These are phyloP conservation scores for Hypoxylon sp. DNA, from an alignment of 2,329 filamentous ascomycete species.

Conservation along the genomic window DNA sequence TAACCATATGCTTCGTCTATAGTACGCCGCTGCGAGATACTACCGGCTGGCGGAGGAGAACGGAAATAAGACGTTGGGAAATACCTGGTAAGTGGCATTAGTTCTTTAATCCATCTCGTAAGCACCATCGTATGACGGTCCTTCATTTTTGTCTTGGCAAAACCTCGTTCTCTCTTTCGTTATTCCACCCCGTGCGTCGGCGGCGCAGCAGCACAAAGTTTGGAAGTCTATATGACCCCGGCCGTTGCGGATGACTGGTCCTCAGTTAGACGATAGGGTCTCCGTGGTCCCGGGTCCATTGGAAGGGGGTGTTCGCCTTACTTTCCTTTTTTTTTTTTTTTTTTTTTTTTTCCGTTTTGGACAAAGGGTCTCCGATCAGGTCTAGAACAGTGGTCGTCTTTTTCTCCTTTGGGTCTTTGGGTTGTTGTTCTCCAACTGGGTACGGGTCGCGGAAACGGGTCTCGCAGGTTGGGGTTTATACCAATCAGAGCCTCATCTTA, in stretches of 20 bases:
- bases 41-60: slow-evolving; percentile 91
- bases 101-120: slow-evolving; percentile 33
- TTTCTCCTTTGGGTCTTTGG: slow-evolving; percentile 22
- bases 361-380: slow-evolving; percentile 38
- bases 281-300: slow-evolving; percentile 42
- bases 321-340: slow-evolving; percentile 43
- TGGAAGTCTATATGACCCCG: slow-evolving; percentile 33
- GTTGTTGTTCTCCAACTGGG: slow-evolving; percentile 33
- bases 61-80: slow-evolving; percentile 91
- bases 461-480: slow-evolving; percentile 43
- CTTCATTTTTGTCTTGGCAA: slow-evolving; percentile 39
- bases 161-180: slow-evolving; percentile 25
- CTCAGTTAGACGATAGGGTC: slow-evolving; percentile 56
- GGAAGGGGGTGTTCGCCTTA: slow-evolving; percentile 47
- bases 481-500: slow-evolving; percentile 46
- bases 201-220: slow-evolving; percentile 43
- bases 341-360: slow-evolving; percentile 5
- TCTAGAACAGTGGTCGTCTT: slow-evolving; percentile 39
- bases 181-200: slow-evolving; percentile 48
- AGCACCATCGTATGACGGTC: slow-evolving; percentile 39
- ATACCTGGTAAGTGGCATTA: slow-evolving; percentile 83
- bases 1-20: slow-evolving; percentile 59
- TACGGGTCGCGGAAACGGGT: slow-evolving; percentile 43
- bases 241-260: slow-evolving; percentile 47
- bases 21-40: slow-evolving; percentile 89